phyloP scores from a whole-genome alignment of 306 rosid species.

The Vicia villosa region DNA sequence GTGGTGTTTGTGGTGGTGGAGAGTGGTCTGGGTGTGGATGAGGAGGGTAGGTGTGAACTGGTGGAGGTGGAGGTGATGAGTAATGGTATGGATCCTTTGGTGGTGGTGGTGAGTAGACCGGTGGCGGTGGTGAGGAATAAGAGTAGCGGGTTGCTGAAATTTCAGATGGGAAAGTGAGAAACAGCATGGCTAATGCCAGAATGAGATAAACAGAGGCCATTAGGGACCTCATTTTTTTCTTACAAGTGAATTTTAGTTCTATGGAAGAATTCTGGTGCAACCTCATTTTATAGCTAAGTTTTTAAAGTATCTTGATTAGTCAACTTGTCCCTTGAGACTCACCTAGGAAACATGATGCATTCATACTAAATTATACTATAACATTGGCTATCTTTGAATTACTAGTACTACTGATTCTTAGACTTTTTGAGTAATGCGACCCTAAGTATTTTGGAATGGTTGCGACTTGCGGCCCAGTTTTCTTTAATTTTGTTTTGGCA shows the following conservation, averaged over 20 bases:
- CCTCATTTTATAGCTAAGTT: constrained; percentile 38
- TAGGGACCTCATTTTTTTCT: constrained; percentile 54
- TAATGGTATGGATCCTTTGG: not conserved
- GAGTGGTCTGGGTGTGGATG: constrained; percentile 32
- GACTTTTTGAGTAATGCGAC: constrained; percentile 23
- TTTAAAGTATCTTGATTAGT: not conserved
- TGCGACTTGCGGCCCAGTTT: not conserved
- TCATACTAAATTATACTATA: not conserved
- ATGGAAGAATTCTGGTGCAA: not conserved
- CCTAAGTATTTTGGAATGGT: constrained; percentile 30
- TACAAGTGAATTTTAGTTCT: constrained; percentile 30
- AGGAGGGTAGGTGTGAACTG: not conserved
- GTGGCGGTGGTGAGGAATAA: constrained; percentile 52
- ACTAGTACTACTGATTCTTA: not conserved
- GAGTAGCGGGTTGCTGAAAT: constrained; percentile 46
- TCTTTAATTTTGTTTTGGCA: constrained; percentile 10
- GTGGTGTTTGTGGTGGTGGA: constrained; percentile 39
- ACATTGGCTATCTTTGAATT: constrained; percentile 2
- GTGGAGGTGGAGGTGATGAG: constrained; percentile 19
- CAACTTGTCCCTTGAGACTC: constrained; percentile 4
- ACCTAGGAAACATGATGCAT: constrained; percentile 29
- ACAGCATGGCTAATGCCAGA: constrained; percentile 43
- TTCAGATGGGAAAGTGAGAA: constrained; percentile 30
- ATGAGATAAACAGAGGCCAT: constrained; percentile 42
- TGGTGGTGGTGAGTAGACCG: not conserved